Evolutionary conservation across 106 monocot species (phyloP).

Genomic region (Platanthera guangdongensis): DNA sequence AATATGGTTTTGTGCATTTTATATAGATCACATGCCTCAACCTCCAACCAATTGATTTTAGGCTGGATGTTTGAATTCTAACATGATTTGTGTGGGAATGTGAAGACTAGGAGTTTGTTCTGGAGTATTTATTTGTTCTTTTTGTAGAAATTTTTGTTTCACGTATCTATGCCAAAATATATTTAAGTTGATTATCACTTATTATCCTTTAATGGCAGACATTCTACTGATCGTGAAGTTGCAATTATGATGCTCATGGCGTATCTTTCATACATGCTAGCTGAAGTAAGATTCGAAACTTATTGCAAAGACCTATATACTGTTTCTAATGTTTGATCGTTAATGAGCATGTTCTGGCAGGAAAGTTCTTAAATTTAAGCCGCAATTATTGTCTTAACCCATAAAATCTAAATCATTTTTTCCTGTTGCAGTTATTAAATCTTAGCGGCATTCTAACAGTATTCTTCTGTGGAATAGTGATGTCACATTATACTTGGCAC

Average conservation of each 20-base stretch:
- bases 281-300: slow-evolving; percentile 44
- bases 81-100: not conserved
- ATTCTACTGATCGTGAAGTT: slow-evolving; percentile 86
- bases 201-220: slow-evolving; percentile 26
- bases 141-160: not conserved
- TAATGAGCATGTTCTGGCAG: not conserved
- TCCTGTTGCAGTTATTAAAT: slow-evolving; percentile 56
- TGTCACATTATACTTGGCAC: slow-evolving; percentile 99
- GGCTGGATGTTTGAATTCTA: too few relatives aligned
- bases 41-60: too few relatives aligned
- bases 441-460: slow-evolving; percentile 96
- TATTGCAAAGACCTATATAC: not conserved
- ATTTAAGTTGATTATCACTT: not conserved
- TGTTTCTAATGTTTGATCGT: not conserved
- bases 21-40: too few relatives aligned
- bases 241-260: slow-evolving; percentile 81
- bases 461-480: slow-evolving; percentile 98
- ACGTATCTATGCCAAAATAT: not conserved
- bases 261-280: slow-evolving; percentile 68
- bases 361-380: not conserved
- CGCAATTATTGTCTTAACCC: not conserved
- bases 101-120: not conserved
- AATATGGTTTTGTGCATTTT: too few relatives aligned
- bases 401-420: not conserved
- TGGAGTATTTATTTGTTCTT: not conserved